Evolutionary conservation across 176 grass and related monocot species (phyloP).

Genomic region (Cenchrus purpureus): DNA sequence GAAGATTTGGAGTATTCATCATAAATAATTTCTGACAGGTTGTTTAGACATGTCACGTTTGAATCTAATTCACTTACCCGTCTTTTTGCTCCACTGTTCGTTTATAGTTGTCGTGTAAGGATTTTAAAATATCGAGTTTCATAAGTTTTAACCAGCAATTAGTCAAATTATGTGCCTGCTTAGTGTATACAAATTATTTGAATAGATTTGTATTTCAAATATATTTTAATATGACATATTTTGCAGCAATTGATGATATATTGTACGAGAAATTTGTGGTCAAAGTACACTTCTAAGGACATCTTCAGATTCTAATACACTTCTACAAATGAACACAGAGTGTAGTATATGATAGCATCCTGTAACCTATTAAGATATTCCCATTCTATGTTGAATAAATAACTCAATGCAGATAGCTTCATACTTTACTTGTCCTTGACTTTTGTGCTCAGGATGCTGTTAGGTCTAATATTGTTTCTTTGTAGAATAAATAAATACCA

Average conservation of each 20-base stretch:
- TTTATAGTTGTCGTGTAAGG: not conserved
- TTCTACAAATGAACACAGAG: not conserved
- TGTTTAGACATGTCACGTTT: not conserved
- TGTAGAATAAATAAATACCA: slow-evolving; percentile 5
- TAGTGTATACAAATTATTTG: not conserved
- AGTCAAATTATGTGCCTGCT: not conserved
- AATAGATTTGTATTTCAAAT: not conserved
- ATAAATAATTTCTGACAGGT: not conserved
- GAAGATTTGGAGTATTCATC: slow-evolving; percentile 4
- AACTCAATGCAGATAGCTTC: not conserved
- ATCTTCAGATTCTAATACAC: not conserved
- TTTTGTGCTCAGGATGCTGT: slow-evolving; percentile 2
- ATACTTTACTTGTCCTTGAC: not conserved
- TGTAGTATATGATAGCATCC: too few species aligned
- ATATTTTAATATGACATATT: not conserved
- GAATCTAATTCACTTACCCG: not conserved
- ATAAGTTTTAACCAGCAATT: not conserved
- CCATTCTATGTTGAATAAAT: not conserved
- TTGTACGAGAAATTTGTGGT: not conserved
- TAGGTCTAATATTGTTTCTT: not conserved
- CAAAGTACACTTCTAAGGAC: not conserved
- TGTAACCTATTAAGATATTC: too few species aligned
- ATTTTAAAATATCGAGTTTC: not conserved
- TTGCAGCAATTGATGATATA: not conserved
- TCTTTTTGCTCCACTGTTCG: not conserved